These are phyloP conservation scores for Emmonsiellopsis sp. DNA, from an alignment of 2,329 filamentous ascomycete species.

Conservation along the genomic window DNA sequence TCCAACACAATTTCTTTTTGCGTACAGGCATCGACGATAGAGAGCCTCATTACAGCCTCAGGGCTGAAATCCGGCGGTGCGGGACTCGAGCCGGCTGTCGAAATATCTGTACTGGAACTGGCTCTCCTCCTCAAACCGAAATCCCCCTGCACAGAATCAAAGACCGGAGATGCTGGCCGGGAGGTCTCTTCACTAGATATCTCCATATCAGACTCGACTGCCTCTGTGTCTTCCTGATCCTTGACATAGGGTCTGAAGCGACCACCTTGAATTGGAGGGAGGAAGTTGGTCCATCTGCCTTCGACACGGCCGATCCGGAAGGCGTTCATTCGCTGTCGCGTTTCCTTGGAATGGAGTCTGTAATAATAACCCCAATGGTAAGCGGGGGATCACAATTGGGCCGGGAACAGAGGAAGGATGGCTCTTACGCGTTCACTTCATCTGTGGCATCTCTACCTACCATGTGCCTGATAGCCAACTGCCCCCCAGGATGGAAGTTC, in stretches of 20 bases:
- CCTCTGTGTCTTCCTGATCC: slow-evolving; percentile 31
- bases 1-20: slow-evolving; percentile 66
- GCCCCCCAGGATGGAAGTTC: slow-evolving; percentile 81
- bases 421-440: slow-evolving; percentile 72
- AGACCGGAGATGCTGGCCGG: slow-evolving; percentile 47
- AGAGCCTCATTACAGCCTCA: slow-evolving; percentile 34
- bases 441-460: slow-evolving; percentile 87
- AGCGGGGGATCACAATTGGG: not conserved
- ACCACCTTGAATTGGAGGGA: slow-evolving; percentile 85
- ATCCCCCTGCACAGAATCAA: slow-evolving; percentile 42
- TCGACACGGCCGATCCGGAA: slow-evolving; percentile 78
- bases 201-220: slow-evolving; percentile 16
- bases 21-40: slow-evolving; percentile 63
- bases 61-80: slow-evolving; percentile 1
- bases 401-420: not conserved
- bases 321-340: slow-evolving; percentile 62
- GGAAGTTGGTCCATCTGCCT: slow-evolving; percentile 74
- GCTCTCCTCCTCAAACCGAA: slow-evolving; percentile 25
- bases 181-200: slow-evolving; percentile 46
- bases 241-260: slow-evolving; percentile 52
- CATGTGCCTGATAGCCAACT: slow-evolving; percentile 86
- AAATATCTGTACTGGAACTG: not conserved
- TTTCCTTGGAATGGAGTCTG: slow-evolving; percentile 73
- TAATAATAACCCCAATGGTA: slow-evolving; percentile 12
- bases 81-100: not conserved